Base-by-base conservation (phyloP, 2,329 filamentous ascomycete species). In the Sarocladium strictum region DNA sequence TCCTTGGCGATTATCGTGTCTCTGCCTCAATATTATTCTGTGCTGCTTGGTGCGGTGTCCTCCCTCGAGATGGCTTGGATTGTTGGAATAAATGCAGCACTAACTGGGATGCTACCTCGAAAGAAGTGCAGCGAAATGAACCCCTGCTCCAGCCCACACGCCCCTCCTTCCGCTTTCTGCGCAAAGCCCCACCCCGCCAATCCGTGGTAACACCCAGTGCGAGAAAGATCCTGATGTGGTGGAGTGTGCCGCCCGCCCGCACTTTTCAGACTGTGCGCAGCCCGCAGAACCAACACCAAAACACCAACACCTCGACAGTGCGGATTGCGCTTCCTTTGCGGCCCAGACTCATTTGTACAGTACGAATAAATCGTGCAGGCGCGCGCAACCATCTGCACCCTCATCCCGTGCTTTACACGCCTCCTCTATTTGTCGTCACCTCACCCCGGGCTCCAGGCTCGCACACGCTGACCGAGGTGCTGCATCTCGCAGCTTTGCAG, bases 211-310 rank as follows among this genome's bases (percentile, higher is more conserved):
- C 6, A 35, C 50, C 49, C 50, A 53, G 50, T 53, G 50, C 50
- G 50, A 53, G 33, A 19, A 53, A 24, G 17, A 14, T 29, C 47
- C 6, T 21, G 11, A 23, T 4, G n/a, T 7, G 33, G 33, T 53
- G 50, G 32, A 23, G 32, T 21, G 4, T 38, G 19, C 19, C n/a
- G 33, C 27, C 24, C 29, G 50, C 23, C 24, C 50, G 50, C 50
- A 53, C 35, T 53, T 53, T 40, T 40, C 35, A 40, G 50, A 53
- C 50, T 53, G 50, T 53, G 50, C 50, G 32, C 35, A 38, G 32
- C 19, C 50, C 21, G 19, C 50, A 35, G 47, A 51, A 51, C 35
- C 47, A 51, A 33, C 47, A 35, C 47, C 47, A 17, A 49, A 29
- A 51, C 47, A 21, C 21, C 26, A 12, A 51, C 47, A 14, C 35